Base-by-base conservation (phyloP, 768 basidiomycete genomes). In the Leucocoprinus birnbaumii region DNA sequence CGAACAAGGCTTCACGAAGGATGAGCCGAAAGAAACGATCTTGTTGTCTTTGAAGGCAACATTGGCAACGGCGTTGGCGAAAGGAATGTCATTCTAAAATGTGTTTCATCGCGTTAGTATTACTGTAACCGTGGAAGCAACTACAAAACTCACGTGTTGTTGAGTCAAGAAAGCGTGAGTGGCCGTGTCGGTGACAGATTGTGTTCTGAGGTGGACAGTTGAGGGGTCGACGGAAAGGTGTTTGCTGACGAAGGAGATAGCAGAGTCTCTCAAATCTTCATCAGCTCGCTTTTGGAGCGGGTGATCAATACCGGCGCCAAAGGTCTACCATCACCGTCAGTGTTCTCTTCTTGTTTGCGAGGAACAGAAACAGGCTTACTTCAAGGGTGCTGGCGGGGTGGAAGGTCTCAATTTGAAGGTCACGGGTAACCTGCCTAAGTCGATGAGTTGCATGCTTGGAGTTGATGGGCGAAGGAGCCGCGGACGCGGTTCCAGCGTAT, bases 21-120 rank as follows among this genome's bases (percentile, higher is more conserved):
- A 71, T 1, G 64, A 64, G 3, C 69, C 71, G 50, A 68, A 67
- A 1, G 70, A 66, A 1, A 68, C 64, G 25, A 70, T 62, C 48
- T 65, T 67, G 48, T 65, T 62, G 25, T 57, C 61, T 31, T 68
- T 67, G 68, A 68, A 68, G 6, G 69, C 70, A 45, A 73, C 63
- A 50, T 71, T 72, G 18, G 72, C 72, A n/a, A 72, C 72, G 18
- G 72, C 73, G 41, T 74, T 74, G 25, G 68, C 68, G 49, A 74
- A 68, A 2, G 71, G 67, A 43, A 73, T 62, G 6, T 63, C 68
- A 46, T 72, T 55, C 71, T 72, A 48, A 63, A 31, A 35, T 19
- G 19, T 0, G 31, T 6, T 19, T 9, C 18, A 19, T 31, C 31
- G 31, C n/a, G n/a, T n/a, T n/a, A n/a, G n/a, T n/a, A n/a, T n/a